phyloP scores from a whole-genome alignment of 106 monocot genomes.

The Triglochin maritima region DNA sequence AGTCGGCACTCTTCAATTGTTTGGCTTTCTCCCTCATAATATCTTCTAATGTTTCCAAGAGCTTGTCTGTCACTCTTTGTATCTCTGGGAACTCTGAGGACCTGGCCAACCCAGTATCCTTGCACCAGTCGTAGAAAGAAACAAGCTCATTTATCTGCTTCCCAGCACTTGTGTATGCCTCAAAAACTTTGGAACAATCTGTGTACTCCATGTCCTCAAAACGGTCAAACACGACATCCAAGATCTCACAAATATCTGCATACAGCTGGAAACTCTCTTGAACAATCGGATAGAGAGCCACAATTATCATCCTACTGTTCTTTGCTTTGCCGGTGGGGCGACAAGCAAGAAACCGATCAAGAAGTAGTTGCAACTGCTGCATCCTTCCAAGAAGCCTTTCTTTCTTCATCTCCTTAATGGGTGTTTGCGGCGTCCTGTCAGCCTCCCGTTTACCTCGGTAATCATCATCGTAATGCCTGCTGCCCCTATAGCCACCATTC shows the following conservation, averaged over 20 bases:
- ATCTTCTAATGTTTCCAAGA: conserved; percentile 68
- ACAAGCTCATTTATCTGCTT: conserved; percentile 79
- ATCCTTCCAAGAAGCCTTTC: conserved; percentile 43
- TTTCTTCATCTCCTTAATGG: conserved; percentile 37
- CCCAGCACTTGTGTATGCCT: conserved; percentile 50
- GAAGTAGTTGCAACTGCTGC: conserved; percentile 46
- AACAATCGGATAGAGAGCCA: conserved; percentile 49
- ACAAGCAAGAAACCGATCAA: conserved; percentile 52
- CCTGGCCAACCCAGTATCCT: conserved; percentile 54
- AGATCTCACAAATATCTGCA: conserved; percentile 53
- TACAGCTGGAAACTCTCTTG: conserved; percentile 75
- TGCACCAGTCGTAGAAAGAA: conserved; percentile 61
- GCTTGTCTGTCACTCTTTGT: conserved; percentile 45
- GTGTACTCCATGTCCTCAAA: conserved; percentile 76
- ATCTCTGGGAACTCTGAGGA: conserved; percentile 73
- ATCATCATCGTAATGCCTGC: conserved; percentile 1
- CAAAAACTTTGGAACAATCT: conserved; percentile 63
- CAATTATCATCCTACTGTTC: conserved; percentile 42
- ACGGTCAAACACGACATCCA: conserved; percentile 52
- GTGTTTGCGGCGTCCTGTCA: conserved; percentile 35
- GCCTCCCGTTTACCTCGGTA: conserved; percentile 1
- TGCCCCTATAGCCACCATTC: neutral
- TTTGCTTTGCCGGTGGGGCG: conserved; percentile 52
- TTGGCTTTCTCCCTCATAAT: conserved; percentile 54
- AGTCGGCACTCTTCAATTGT: conserved; percentile 30